Base-by-base conservation (phyloP, 345 rosid genomes). In the Hirschfeldia incana region DNA sequence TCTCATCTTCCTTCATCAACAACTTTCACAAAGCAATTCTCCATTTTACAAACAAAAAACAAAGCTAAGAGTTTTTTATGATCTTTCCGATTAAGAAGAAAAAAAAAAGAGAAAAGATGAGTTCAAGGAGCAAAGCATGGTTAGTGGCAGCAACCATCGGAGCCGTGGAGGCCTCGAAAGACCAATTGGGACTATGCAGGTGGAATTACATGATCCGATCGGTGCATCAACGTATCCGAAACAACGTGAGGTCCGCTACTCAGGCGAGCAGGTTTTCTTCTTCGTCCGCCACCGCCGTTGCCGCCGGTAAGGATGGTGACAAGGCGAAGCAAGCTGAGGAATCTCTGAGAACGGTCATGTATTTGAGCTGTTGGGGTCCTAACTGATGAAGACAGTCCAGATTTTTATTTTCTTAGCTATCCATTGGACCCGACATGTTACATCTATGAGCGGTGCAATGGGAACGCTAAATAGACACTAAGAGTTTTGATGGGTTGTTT, bases 301-400 rank as follows among this genome's bases (percentile, higher is more conserved):
- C 63, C 11, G 39, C 75, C 60, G 27, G 42, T 49, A 28, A 64
- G 13, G 67, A 69, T 3, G 57, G 37, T 37, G 84, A 84, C 8
- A 85, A 80, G 82, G 21, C 76, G 1, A 88, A 84, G 79, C 83
- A 81, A 62, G 85, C 91, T 0, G 97, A 92, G 65, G 96, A 92
- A 70, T 89, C 97, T 28, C 85, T 92, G 0, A 80, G 96, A 71
- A 90, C 88, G 4, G 84, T 92, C 42, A 90, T 92, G 96, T 90
- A 77, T 61, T 84, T 92, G 87, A 90, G 96, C 81, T 92, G 95
- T 60, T 92, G 97, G 97, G 94, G 87, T 80, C 96, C 91, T 29
- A 85, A 90, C 30, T 80, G 42, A 46, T 68, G 34, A 2, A 30
- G 11, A 63, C 67, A 5, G 17, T 65, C 3, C 1, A 15, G 34